Percentiles rank a stretch among this genome's conserved stretches.
These are phyloP conservation scores for Tephrocybe sp. DNA, from an alignment of 768 basidiomycete genomes.

Conservation along the genomic window DNA sequence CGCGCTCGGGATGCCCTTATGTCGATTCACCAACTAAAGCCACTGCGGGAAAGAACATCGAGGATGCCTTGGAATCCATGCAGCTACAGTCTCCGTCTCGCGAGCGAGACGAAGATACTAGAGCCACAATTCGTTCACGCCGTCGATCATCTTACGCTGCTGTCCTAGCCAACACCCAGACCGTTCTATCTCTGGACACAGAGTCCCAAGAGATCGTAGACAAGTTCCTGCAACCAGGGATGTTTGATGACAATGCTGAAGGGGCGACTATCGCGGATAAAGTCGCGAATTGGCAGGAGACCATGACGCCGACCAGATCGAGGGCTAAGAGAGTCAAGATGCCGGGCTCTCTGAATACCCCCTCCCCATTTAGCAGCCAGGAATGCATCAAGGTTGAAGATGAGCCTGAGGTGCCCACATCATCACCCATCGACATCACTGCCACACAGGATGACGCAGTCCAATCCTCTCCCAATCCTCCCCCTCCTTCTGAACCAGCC, in stretches of 20 bases:
- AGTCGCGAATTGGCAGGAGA: constrained; percentile 38
- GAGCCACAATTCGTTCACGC: constrained; percentile 30
- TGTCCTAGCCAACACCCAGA: constrained; percentile 33
- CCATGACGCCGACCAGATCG: constrained; percentile 20
- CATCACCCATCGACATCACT: neutral
- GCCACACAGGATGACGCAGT: neutral
- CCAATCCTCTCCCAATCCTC: neutral
- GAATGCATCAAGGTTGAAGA: constrained; percentile 15
- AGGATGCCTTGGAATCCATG: constrained; percentile 47
- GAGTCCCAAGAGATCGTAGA: constrained; percentile 48
- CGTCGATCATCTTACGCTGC: constrained; percentile 30
- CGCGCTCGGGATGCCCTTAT: constrained; percentile 61
- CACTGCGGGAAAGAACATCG: constrained; percentile 28
- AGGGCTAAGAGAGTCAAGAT: constrained; percentile 34
- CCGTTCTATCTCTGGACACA: constrained; percentile 50
- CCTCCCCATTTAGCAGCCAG: constrained; percentile 44
- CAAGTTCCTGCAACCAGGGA: constrained; percentile 43
- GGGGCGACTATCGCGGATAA: constrained; percentile 26
- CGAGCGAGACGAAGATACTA: constrained; percentile 32
- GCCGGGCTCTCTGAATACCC: constrained; percentile 57
- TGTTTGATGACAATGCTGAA: constrained; percentile 33
- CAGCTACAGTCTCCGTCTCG: constrained; percentile 30
- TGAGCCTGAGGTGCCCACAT: constrained; percentile 2
- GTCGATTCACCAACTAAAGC: constrained; percentile 26
- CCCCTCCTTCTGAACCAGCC: constrained; percentile 10